phyloP scores from a whole-genome alignment of 2,329 filamentous ascomycete genomes.

The Aspergillus brunneoviolaceus region DNA sequence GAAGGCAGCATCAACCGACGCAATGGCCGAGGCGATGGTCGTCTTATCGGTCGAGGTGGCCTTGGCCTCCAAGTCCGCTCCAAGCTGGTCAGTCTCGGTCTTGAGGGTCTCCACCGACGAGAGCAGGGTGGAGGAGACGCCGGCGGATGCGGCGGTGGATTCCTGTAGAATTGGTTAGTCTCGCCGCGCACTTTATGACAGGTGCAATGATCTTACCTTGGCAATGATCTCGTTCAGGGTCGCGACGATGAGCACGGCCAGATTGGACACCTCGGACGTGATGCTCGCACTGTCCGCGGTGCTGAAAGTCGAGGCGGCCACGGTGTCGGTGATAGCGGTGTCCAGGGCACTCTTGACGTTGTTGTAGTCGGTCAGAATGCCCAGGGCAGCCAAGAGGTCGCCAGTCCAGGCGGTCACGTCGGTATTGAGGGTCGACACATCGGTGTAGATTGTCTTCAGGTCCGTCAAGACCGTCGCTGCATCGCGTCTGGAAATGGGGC shows the following conservation, averaged over 20 bases:
- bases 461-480: background rate
- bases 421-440: background rate
- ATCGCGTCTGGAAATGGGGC: background rate
- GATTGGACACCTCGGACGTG: background rate
- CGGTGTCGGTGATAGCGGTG: background rate
- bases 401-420: background rate
- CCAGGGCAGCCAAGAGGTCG: background rate
- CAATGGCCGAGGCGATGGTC: background rate
- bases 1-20: background rate
- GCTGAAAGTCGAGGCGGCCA: background rate
- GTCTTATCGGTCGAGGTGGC: background rate
- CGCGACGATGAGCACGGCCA: background rate
- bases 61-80: conserved; percentile 1
- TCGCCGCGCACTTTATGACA: too few relatives aligned
- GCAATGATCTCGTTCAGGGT: background rate
- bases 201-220: background rate
- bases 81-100: background rate
- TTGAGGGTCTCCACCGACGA: background rate
- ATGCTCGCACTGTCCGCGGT: background rate
- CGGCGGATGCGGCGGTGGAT: background rate
- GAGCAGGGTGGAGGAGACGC: background rate
- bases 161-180: background rate
- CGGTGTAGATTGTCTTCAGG: background rate
- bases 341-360: conserved; percentile 1
- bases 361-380: conserved; percentile 1